phyloP scores from a whole-genome alignment of 2,329 filamentous ascomycete species.

The Colletotrichum tanaceti region DNA sequence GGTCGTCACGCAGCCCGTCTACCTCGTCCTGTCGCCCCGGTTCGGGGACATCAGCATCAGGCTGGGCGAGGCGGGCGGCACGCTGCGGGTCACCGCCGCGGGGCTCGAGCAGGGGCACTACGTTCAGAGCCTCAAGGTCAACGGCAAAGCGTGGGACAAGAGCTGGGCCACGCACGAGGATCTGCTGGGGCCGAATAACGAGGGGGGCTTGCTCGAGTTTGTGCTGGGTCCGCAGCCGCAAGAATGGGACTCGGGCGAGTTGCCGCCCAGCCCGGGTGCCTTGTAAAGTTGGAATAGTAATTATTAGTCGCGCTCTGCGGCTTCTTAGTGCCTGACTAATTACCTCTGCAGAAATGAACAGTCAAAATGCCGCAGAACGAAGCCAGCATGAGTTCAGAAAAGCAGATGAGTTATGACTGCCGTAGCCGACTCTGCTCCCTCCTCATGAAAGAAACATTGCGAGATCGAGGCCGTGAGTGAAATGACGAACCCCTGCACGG shows the following conservation, averaged over 20 bases:
- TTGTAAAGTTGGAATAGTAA: too few relatives aligned
- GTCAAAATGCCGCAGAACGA: too few relatives aligned
- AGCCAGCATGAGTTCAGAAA: too few relatives aligned
- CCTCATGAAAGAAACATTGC: too few relatives aligned
- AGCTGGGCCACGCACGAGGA: conserved; percentile 68
- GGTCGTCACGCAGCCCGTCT: conserved; percentile 67
- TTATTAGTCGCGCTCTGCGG: neutral
- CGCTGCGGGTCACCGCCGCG: conserved; percentile 59
- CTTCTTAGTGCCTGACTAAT: neutral
- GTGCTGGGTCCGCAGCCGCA: conserved; percentile 49
- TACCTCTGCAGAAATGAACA: too few relatives aligned
- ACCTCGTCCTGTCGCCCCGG: conserved; percentile 62
- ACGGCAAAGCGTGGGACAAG: conserved; percentile 61
- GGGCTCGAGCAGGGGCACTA: conserved; percentile 60
- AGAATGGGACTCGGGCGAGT: conserved; percentile 59
- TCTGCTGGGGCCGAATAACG: conserved; percentile 50
- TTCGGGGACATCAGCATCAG: conserved; percentile 61
- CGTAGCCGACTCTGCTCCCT: too few relatives aligned
- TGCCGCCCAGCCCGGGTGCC: conserved; percentile 61
- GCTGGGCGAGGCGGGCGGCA: conserved; percentile 54
- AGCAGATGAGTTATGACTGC: too few relatives aligned
- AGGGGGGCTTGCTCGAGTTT: conserved; percentile 62
- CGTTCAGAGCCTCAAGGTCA: conserved; percentile 65
- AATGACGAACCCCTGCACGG: neutral
- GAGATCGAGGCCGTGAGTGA: too few relatives aligned